A percentile compares a stretch with the other conserved stretches of the same genome.
phyloP scores from a whole-genome alignment of 768 basidiomycete species.

The Phaffia tasmanica region DNA sequence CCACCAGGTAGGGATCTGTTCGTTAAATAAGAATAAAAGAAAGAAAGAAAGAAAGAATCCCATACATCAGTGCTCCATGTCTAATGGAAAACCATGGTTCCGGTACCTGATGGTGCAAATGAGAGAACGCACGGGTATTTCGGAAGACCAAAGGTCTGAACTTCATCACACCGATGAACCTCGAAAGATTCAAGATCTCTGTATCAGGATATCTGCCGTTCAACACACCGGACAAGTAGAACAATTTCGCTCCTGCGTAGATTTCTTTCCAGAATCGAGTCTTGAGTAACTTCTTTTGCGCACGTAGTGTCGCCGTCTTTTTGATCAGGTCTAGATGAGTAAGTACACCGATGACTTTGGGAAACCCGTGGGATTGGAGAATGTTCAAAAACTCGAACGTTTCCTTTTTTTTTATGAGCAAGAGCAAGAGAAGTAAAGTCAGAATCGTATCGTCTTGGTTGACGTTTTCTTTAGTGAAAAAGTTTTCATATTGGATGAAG shows the following conservation, averaged over 20 bases:
- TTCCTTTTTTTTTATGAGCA: constrained; percentile 51
- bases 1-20: constrained; percentile 79
- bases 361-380: constrained; percentile 92
- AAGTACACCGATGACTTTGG: constrained; percentile 93
- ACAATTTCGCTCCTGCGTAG: constrained; percentile 95
- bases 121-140: constrained; percentile 45
- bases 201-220: constrained; percentile 96
- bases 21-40: not conserved
- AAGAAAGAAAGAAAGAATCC: not conserved
- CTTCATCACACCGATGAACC: constrained; percentile 96
- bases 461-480: not conserved
- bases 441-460: not conserved
- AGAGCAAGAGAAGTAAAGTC: not conserved
- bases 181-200: constrained; percentile 88
- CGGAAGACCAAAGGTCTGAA: constrained; percentile 94
- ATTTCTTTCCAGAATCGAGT: constrained; percentile 99
- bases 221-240: constrained; percentile 90
- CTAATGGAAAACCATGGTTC: not conserved
- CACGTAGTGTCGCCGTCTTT: constrained; percentile 69
- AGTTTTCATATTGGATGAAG: not conserved
- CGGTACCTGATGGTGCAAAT: not conserved
- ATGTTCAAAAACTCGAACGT: constrained; percentile 97
- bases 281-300: constrained; percentile 87
- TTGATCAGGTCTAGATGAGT: constrained; percentile 96
- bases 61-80: not conserved